phyloP scores from a whole-genome alignment of 345 rosid genomes.

The Brassica nigra region DNA sequence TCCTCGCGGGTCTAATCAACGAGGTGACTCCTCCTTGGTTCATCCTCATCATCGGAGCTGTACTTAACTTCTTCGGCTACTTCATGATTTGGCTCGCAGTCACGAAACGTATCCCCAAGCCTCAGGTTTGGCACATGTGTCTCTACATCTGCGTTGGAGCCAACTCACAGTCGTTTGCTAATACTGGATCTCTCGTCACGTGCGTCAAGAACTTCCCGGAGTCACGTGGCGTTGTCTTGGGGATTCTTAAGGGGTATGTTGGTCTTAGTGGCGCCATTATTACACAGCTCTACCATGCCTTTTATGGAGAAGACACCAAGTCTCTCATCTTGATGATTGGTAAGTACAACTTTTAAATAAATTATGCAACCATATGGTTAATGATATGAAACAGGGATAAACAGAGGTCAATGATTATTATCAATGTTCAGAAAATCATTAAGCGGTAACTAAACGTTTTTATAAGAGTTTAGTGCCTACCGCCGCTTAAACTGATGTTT shows the following conservation, averaged over 20 bases:
- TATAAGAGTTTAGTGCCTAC: background rate
- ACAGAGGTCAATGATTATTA: conserved; percentile 18
- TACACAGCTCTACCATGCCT: conserved; percentile 53
- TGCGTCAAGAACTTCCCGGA: conserved; percentile 65
- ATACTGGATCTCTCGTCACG: conserved; percentile 56
- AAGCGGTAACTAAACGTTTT: background rate
- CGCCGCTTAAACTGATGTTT: no score
- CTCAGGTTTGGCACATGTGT: conserved; percentile 61
- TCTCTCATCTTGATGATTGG: conserved; percentile 52
- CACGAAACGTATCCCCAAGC: conserved; percentile 45
- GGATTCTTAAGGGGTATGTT: conserved; percentile 56
- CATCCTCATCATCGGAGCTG: conserved; percentile 45
- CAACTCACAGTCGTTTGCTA: conserved; percentile 60
- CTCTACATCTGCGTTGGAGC: conserved; percentile 54
- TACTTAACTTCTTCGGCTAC: conserved; percentile 56
- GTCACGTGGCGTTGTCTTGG: conserved; percentile 54
- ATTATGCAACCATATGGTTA: background rate
- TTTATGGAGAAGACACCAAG: conserved; percentile 49
- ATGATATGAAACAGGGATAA: conserved; percentile 20
- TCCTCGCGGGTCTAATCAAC: conserved; percentile 51
- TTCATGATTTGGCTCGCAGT: conserved; percentile 58
- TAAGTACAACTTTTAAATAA: conserved; percentile 8
- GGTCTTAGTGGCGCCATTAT: conserved; percentile 63
- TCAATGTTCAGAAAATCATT: background rate
- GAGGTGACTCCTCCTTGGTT: conserved; percentile 59